These are phyloP conservation scores for Diaporthe sp. DNA, from an alignment of 2,329 filamentous ascomycete species.

Conservation along the genomic window DNA sequence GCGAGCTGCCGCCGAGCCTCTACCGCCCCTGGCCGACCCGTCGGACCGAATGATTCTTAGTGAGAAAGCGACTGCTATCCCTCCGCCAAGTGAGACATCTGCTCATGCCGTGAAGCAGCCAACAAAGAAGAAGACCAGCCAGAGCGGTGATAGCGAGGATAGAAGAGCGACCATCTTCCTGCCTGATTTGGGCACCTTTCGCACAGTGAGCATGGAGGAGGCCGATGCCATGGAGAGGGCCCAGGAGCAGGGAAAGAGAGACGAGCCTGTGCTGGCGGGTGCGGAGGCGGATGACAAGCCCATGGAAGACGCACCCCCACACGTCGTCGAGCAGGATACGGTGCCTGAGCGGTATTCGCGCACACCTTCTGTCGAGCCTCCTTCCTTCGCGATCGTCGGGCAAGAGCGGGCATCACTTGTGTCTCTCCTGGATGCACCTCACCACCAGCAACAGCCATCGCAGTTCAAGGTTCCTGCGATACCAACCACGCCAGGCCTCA, in stretches of 20 bases:
- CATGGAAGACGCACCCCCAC: slow-evolving; percentile 39
- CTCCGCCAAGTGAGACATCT: slow-evolving; percentile 49
- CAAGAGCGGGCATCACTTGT: slow-evolving; percentile 70
- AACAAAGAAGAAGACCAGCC: slow-evolving; percentile 53
- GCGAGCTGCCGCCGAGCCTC: slow-evolving; percentile 46
- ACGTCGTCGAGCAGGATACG: background rate
- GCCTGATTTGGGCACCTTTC: slow-evolving; percentile 74
- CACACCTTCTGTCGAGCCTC: slow-evolving; percentile 74
- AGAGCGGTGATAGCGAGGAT: slow-evolving; percentile 43
- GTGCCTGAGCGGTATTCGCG: slow-evolving; percentile 60
- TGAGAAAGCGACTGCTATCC: slow-evolving; percentile 46
- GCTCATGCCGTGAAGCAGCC: slow-evolving; percentile 45
- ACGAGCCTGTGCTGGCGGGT: slow-evolving; percentile 43
- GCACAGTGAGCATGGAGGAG: slow-evolving; percentile 69
- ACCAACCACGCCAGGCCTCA: slow-evolving; percentile 57
- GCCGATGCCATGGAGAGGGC: slow-evolving; percentile 57
- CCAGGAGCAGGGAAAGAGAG: slow-evolving; percentile 45
- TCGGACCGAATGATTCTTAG: slow-evolving; percentile 60
- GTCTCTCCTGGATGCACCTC: slow-evolving; percentile 72
- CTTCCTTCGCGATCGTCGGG: slow-evolving; percentile 67
- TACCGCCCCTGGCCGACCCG: slow-evolving; percentile 55
- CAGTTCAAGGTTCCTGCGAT: slow-evolving; percentile 58
- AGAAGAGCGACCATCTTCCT: slow-evolving; percentile 62
- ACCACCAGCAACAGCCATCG: slow-evolving; percentile 54
- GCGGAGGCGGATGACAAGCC: slow-evolving; percentile 45